phyloP scores from a whole-genome alignment of 768 basidiomycete genomes.

The Gautieria morchelliformis region DNA sequence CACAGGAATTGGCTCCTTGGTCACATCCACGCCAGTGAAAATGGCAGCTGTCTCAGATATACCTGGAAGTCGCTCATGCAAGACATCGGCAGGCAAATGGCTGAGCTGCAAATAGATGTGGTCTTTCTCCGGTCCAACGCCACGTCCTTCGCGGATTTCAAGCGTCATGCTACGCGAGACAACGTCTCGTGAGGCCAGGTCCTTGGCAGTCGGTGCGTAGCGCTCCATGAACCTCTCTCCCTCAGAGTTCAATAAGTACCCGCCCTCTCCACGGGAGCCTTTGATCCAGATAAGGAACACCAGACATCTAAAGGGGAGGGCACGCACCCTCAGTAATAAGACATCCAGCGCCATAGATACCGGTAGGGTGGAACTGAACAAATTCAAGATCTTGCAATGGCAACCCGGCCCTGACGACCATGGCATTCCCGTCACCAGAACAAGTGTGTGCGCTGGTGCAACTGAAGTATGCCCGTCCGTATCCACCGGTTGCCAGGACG shows the following conservation, averaged over 20 bases:
- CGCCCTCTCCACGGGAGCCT: conserved; percentile 99
- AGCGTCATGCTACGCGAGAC: conserved; percentile 99
- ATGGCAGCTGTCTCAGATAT: conserved; percentile 99
- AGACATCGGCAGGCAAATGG: conserved; percentile 90
- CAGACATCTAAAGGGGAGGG: not conserved
- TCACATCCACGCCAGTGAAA: conserved; percentile 98
- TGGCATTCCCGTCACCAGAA: conserved; percentile 97
- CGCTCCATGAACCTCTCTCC: conserved; percentile 99
- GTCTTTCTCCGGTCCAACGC: conserved; percentile 97
- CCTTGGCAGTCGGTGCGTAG: conserved; percentile 98
- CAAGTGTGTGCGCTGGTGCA: conserved; percentile 99
- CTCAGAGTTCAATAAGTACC: conserved; percentile 95
- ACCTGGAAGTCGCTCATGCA: conserved; percentile 95
- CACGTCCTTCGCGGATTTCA: conserved; percentile 97
- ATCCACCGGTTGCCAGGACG: conserved; percentile 95
- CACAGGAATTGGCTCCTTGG: conserved; percentile 98
- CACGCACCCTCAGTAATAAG: conserved; percentile 89
- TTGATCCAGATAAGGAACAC: not conserved
- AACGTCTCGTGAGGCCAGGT: conserved; percentile 98
- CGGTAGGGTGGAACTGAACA: conserved; percentile 99
- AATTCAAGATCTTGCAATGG: conserved; percentile 97
- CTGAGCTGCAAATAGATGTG: conserved; percentile 95
- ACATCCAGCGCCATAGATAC: conserved; percentile 98
- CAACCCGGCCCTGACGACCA: conserved; percentile 94
- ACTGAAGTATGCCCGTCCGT: conserved; percentile 96